phyloP scores from a whole-genome alignment of 1,284 basidiomycete genomes.

The Xerocomus minutiporus region DNA sequence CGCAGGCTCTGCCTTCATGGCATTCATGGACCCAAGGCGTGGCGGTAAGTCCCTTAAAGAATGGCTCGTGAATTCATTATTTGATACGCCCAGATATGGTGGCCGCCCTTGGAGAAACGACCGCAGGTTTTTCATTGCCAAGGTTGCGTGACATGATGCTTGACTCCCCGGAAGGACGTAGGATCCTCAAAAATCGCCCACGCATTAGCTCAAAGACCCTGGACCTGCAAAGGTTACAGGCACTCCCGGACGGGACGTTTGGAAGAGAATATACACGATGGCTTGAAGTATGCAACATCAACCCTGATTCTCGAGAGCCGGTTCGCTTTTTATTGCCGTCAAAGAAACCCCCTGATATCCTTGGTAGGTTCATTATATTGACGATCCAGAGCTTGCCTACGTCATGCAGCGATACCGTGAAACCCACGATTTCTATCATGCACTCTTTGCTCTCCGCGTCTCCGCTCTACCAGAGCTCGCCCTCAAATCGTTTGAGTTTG shows the following conservation, averaged over 20 bases:
- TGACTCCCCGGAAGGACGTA: constrained; percentile 72
- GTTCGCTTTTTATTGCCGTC: constrained; percentile 44
- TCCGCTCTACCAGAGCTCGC: constrained; percentile 87
- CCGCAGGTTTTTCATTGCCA: constrained; percentile 79
- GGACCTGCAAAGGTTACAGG: constrained; percentile 63
- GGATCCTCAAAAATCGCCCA: constrained; percentile 81
- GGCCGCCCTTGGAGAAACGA: constrained; percentile 87
- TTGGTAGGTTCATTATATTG: constrained; percentile 84
- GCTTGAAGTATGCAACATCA: constrained; percentile 87
- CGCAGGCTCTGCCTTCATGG: constrained; percentile 80
- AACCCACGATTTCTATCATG: constrained; percentile 96
- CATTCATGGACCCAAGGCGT: constrained; percentile 78
- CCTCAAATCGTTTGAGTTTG: constrained; percentile 93
- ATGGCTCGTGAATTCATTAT: not conserved
- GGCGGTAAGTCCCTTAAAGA: constrained; percentile 58
- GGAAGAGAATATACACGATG: constrained; percentile 88
- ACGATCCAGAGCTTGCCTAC: constrained; percentile 90
- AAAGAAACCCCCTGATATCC: constrained; percentile 5
- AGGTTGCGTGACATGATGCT: constrained; percentile 79
- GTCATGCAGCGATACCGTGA: constrained; percentile 98
- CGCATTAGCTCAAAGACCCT: constrained; percentile 77
- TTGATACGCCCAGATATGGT: constrained; percentile 70
- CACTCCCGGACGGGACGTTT: constrained; percentile 76
- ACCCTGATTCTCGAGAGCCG: constrained; percentile 90
- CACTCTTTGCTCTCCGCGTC: constrained; percentile 83